Evolutionary conservation across 352 stramenopile species (phyloP), one percentile per base, ranked within the genome.

Genomic region (Pythium coloratum): DNA sequence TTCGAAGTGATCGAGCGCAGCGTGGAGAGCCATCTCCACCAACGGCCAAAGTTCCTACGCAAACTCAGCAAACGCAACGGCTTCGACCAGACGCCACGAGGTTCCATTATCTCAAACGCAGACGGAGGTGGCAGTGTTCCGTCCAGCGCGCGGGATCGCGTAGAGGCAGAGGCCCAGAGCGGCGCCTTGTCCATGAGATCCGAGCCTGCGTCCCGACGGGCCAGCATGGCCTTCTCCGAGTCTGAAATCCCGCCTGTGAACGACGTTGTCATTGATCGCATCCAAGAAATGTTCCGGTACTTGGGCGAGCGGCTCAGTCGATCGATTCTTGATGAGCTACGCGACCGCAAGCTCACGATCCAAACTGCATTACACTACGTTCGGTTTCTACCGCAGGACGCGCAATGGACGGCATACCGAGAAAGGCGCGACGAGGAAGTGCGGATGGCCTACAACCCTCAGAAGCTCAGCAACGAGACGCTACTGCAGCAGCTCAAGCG

Each of bases 201-300:
- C 24, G 16, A 61, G 7, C 44, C 26, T 4, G 20, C 47, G 24
- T 59, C 62, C 20, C 20, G 59, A 57, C 57, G 20, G 40, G 26
- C 20, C 5, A 55, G 55, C n/a, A 34, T 76, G 62, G 2, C 58
- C 33, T 33, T 9, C n/a, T 62, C 58, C 9, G 36, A 54, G 1
- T 18, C 12, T 24, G 55, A 53, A n/a, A 30, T 38, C 20, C 24
- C 59, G n/a, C 63, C 49, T n/a, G 42, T 65, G 13, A 86, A 76
- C 58, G 77, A 88, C 16, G 72, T 63, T 40, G 66, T 82, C 10
- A 72, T 88, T 13, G 80, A 91, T 44, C 75, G 76, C 18, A 89
- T 92, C 66, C 77, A 92, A 36, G 80, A 88, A 34, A 84, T 91
- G 80, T 92, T 92, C 54, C 79, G 76, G 40, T 58, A 79, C 59